These are phyloP conservation scores for Mycena galopus DNA, from an alignment of 768 basidiomycete species.

Conservation along the genomic window DNA sequence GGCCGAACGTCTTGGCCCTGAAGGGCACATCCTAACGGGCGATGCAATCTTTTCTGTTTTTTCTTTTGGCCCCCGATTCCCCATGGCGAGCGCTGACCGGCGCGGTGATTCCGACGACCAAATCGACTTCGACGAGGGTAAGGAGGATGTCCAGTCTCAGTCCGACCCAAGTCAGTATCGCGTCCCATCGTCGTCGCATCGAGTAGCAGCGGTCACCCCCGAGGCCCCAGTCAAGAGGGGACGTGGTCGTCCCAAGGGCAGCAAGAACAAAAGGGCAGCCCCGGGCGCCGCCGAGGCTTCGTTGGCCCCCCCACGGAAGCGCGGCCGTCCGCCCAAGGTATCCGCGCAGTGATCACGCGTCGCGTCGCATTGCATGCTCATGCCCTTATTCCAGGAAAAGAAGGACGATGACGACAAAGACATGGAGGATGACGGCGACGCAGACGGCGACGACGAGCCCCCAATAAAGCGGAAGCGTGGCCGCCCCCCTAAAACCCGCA, in stretches of 20 bases:
- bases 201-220: constrained; percentile 51
- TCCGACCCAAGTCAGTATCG: constrained; percentile 44
- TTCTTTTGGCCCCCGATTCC: too few species aligned
- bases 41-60: too few species aligned
- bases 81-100: too few species aligned
- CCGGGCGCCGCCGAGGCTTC: constrained; percentile 49
- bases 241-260: constrained; percentile 91
- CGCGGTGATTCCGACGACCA: too few species aligned
- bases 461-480: constrained; percentile 78
- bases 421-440: constrained; percentile 38
- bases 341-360: constrained; percentile 27
- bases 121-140: constrained; percentile 40
- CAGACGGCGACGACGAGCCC: constrained; percentile 58
- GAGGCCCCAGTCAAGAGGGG: constrained; percentile 74
- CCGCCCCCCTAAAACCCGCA: constrained; percentile 78
- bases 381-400: constrained; percentile 36
- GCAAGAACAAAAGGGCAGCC: constrained; percentile 74
- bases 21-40: too few species aligned
- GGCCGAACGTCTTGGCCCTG: too few species aligned
- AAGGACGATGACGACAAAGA: constrained; percentile 36
- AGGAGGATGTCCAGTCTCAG: constrained; percentile 42
- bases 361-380: constrained; percentile 36
- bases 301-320: constrained; percentile 61
- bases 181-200: constrained; percentile 39
- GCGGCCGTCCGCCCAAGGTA: constrained; percentile 79